Conservation (phyloP, 495 filamentous ascomycete species). For the Penicillium coffeae region DNA sequence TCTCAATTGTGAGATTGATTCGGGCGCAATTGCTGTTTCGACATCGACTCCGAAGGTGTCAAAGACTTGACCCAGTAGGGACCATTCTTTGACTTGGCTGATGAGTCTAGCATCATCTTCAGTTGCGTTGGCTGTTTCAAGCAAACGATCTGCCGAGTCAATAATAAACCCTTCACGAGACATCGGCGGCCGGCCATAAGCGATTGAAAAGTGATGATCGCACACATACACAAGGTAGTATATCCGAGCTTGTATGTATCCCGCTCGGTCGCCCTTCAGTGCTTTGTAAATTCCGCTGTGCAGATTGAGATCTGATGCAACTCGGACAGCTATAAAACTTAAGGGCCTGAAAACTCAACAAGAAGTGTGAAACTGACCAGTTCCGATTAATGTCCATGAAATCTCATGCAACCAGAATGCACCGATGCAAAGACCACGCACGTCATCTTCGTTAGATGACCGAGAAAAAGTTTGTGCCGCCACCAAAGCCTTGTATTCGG, state of each 20-base stretch:
- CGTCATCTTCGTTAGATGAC: constrained; percentile 24
- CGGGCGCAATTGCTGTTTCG: constrained; percentile 22
- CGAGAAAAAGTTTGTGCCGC: constrained; percentile 18
- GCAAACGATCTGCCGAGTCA: constrained; percentile 16
- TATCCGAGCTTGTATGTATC: constrained; percentile 25
- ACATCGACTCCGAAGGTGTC: constrained; percentile 39
- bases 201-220: constrained; percentile 35
- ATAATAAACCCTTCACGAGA: constrained; percentile 27
- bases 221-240: constrained; percentile 37
- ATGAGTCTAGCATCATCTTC: constrained; percentile 33
- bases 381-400: constrained; percentile 29
- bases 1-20: constrained; percentile 23
- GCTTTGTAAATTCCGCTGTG: constrained; percentile 29
- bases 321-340: constrained; percentile 24
- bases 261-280: constrained; percentile 23
- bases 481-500: constrained; percentile 23
- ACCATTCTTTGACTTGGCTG: constrained; percentile 37
- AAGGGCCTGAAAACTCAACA: constrained; percentile 1
- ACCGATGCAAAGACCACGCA: constrained; percentile 32
- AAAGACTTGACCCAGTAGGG: constrained; percentile 26
- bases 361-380: constrained; percentile 10
- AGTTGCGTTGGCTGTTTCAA: constrained; percentile 26
- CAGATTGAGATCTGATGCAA: constrained; percentile 28
- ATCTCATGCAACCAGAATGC: constrained; percentile 36
- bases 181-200: constrained; percentile 35